Percentiles rank a stretch among this genome's conserved stretches.
These are phyloP conservation scores for Leccinum subgranulosum DNA, from an alignment of 768 basidiomycete species.

Conservation along the genomic window DNA sequence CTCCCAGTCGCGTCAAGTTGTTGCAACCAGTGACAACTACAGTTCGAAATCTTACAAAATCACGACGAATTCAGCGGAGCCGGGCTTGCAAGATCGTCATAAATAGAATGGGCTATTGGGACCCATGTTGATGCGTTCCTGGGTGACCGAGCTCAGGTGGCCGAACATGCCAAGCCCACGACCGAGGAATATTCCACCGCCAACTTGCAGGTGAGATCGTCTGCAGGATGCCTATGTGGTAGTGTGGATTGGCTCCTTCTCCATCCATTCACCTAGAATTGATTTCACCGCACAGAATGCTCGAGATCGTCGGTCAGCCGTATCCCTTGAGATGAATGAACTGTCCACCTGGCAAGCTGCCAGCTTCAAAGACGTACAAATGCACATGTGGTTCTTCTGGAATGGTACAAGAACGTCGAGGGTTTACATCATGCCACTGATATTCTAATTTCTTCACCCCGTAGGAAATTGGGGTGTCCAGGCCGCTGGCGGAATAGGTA, in stretches of 20 bases:
- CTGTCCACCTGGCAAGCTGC: not conserved
- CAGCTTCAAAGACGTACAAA: not conserved
- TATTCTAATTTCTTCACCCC: too few relatives aligned
- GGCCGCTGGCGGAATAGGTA: not conserved
- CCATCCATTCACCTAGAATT: not conserved
- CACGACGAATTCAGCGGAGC: too few relatives aligned
- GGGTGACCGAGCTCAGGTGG: too few relatives aligned
- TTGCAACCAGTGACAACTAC: too few relatives aligned
- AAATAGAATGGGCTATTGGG: too few relatives aligned
- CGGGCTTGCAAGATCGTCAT: too few relatives aligned
- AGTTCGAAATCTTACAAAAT: too few relatives aligned
- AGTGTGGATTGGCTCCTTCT: slow-evolving; percentile 2
- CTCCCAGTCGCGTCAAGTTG: too few relatives aligned
- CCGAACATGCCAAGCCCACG: too few relatives aligned
- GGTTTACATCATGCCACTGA: not conserved
- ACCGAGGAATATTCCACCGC: too few relatives aligned
- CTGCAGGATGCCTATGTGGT: not conserved
- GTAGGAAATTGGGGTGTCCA: not conserved
- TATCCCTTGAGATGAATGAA: not conserved
- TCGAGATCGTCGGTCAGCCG: not conserved
- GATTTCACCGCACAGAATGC: not conserved
- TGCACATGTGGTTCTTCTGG: not conserved
- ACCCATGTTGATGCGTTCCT: too few relatives aligned
- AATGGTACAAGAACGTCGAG: not conserved
- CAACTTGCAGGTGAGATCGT: too few relatives aligned